phyloP scores from a whole-genome alignment of 169 alveolate genomes.

The Plasmodium cynomolgi region DNA sequence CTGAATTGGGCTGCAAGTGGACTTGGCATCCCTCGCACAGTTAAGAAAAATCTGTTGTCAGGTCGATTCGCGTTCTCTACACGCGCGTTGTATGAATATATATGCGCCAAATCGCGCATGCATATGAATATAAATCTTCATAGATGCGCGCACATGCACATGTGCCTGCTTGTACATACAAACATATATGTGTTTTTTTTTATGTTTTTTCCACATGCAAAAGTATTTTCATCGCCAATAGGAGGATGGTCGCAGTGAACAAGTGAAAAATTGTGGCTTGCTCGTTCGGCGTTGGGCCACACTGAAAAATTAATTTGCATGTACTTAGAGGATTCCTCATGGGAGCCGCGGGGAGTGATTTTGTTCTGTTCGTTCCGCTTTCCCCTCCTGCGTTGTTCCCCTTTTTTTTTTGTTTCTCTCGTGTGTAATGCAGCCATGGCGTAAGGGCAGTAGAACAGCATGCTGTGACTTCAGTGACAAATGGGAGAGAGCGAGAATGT shows the following conservation, averaged over 20 bases:
- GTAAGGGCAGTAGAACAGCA: background rate
- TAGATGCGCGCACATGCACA: background rate
- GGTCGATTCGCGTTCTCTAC: background rate
- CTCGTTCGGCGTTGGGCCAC: background rate
- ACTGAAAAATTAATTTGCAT: background rate
- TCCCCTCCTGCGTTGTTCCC: background rate
- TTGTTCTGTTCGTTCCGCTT: background rate
- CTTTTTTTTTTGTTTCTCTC: background rate
- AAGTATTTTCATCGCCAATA: background rate
- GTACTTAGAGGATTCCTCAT: background rate
- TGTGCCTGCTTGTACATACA: slow-evolving; percentile 3
- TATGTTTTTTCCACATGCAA: background rate
- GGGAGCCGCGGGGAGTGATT: background rate
- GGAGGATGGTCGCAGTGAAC: background rate
- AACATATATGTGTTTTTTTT: background rate
- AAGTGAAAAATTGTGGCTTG: background rate
- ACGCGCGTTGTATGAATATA: background rate
- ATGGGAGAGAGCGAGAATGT: background rate
- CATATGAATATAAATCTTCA: background rate
- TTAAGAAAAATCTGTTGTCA: background rate
- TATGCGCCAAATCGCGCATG: background rate
- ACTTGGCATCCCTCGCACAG: background rate
- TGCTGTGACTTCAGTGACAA: background rate
- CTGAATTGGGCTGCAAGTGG: background rate
- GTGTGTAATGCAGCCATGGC: background rate